Evolutionary conservation across 768 basidiomycete genomes (phyloP).

Genomic region (Rhodocollybia butyracea): DNA sequence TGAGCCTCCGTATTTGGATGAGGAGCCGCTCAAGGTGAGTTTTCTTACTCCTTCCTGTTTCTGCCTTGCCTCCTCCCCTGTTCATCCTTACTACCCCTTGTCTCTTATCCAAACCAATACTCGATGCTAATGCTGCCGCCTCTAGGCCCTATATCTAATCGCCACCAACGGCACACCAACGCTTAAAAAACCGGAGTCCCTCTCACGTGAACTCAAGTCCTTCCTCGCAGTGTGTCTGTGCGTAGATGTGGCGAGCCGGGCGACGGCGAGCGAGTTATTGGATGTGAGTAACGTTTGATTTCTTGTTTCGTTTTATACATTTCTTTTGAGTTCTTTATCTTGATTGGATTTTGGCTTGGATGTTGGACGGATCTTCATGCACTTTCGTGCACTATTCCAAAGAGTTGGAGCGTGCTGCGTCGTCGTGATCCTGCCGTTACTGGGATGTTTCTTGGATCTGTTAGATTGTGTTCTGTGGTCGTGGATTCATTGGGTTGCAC

Average conservation of each 20-base stretch:
- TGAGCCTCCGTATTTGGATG: slow-evolving; percentile 93
- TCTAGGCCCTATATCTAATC: slow-evolving; percentile 79
- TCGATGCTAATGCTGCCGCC: no score
- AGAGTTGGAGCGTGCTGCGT: no score
- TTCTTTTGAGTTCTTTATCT: no score
- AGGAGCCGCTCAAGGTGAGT: slow-evolving; percentile 76
- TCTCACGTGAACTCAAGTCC: slow-evolving; percentile 90
- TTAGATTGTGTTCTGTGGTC: no score
- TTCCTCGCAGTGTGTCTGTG: slow-evolving; percentile 98
- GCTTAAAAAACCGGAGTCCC: slow-evolving; percentile 89
- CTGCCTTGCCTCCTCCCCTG: neutral
- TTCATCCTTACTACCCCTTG: neutral
- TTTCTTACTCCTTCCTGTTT: neutral
- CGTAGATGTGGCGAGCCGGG: slow-evolving; percentile 92
- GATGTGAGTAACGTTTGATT: slow-evolving; percentile 49
- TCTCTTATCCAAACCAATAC: neutral
- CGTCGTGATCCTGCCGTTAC: no score
- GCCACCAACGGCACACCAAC: slow-evolving; percentile 99
- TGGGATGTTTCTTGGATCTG: no score
- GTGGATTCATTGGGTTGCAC: neutral
- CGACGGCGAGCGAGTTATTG: slow-evolving; percentile 83
- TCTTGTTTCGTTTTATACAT: neutral
- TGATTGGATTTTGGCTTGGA: no score
- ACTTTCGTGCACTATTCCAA: no score
- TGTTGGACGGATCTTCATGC: no score